These are phyloP conservation scores for Chimonanthus salicifolius DNA, from an alignment of 164 flowering plant genomes.

Conservation along the genomic window DNA sequence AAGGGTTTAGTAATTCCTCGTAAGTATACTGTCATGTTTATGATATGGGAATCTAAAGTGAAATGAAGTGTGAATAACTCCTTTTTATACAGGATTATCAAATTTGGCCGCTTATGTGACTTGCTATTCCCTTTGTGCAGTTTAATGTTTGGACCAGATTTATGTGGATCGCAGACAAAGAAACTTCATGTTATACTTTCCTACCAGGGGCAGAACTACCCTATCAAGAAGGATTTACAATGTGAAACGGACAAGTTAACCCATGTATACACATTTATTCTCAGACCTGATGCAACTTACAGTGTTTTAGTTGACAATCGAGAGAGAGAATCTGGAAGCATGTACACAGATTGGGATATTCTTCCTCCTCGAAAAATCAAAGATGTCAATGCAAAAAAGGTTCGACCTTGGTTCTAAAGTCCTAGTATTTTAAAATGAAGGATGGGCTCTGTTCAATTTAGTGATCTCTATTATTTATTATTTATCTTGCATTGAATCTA, in stretches of 20 bases:
- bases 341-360: constrained; percentile 95
- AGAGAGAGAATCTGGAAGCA: constrained; percentile 87
- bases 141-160: constrained; percentile 94
- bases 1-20: no score
- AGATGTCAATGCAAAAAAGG: constrained; percentile 74
- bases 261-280: constrained; percentile 88
- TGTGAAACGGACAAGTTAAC: constrained; percentile 96
- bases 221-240: constrained; percentile 71
- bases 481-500: background rate
- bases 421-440: background rate
- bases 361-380: constrained; percentile 89
- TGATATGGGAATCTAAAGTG: no score
- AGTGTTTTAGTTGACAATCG: constrained; percentile 70
- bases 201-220: constrained; percentile 86
- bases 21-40: no score
- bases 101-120: background rate
- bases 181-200: constrained; percentile 85
- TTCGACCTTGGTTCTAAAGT: constrained; percentile 8
- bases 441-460: background rate
- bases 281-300: constrained; percentile 86
- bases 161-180: constrained; percentile 83
- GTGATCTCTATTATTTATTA: background rate
- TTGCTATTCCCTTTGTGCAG: constrained; percentile 37
- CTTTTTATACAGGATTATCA: background rate
- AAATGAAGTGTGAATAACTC: no score